Percentiles rank a stretch among this genome's conserved stretches.
These are phyloP conservation scores for Penicillium angulare DNA, from an alignment of 495 filamentous ascomycete species.

Conservation along the genomic window DNA sequence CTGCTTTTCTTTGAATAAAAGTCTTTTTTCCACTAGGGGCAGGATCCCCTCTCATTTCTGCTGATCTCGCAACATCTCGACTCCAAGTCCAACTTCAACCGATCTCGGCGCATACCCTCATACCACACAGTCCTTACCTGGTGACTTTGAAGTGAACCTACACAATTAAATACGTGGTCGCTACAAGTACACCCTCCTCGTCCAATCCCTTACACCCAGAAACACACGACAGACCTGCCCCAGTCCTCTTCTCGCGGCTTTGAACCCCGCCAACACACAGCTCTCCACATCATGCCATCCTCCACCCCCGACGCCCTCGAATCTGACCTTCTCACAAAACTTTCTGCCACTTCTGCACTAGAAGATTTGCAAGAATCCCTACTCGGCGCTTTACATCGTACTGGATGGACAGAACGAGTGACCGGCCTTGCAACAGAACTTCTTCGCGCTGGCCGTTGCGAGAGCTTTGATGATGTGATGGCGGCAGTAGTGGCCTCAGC, in stretches of 20 bases:
- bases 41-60: conserved; percentile 11
- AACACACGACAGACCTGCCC: neutral
- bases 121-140: neutral
- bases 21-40: conserved; percentile 11
- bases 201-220: neutral
- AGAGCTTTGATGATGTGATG: conserved; percentile 48
- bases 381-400: conserved; percentile 41
- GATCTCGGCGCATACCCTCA: conserved; percentile 12
- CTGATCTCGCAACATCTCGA: neutral
- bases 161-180: neutral
- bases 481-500: conserved; percentile 44
- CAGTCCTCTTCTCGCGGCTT: neutral
- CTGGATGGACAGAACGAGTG: conserved; percentile 45
- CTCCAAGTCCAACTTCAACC: neutral
- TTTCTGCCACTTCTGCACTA: conserved; percentile 40
- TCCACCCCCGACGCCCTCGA: conserved; percentile 41
- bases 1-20: neutral
- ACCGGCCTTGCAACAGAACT: conserved; percentile 41
- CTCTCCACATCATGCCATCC: conserved; percentile 22
- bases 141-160: neutral
- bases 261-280: conserved; percentile 3
- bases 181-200: neutral
- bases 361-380: conserved; percentile 45
- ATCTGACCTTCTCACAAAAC: conserved; percentile 44
- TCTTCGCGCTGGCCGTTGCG: conserved; percentile 46